phyloP scores from a whole-genome alignment of 345 rosid genomes.

The Citrus glauca region DNA sequence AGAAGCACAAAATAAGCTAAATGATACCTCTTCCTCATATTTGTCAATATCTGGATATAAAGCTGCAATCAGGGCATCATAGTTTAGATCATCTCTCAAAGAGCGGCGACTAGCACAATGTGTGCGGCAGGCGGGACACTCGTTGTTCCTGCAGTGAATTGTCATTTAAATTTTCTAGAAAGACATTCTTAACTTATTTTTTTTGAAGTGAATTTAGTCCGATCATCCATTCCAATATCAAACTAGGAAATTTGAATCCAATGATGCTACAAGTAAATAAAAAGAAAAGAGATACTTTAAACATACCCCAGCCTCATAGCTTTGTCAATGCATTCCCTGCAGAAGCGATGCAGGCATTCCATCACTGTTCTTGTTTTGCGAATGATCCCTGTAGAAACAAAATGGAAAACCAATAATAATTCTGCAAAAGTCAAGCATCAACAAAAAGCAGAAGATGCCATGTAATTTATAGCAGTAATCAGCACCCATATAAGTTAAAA shows the following conservation, averaged over 20 bases:
- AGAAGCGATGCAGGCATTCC: conserved; percentile 88
- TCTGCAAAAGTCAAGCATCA: neutral
- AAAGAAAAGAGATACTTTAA: conserved; percentile 4
- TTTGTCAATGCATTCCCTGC: conserved; percentile 84
- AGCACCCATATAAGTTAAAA: neutral
- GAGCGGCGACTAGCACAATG: conserved; percentile 86
- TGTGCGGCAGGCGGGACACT: conserved; percentile 84
- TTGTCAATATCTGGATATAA: conserved; percentile 63
- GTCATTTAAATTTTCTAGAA: conserved; percentile 6
- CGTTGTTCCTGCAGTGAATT: conserved; percentile 60
- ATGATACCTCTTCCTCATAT: conserved; percentile 62
- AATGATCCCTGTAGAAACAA: conserved; percentile 53
- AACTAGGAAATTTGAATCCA: conserved; percentile 6
- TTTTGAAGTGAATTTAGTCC: conserved; percentile 1
- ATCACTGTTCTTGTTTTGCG: conserved; percentile 82
- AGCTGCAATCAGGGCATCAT: conserved; percentile 75
- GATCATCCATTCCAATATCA: conserved; percentile 5
- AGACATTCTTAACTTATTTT: neutral
- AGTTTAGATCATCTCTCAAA: conserved; percentile 75
- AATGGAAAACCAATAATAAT: neutral
- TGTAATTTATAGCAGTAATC: neutral
- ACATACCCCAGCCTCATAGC: conserved; percentile 79
- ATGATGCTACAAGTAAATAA: neutral
- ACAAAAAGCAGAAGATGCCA: neutral
- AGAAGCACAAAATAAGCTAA: conserved; percentile 10